A percentile compares a stretch with the other conserved stretches of the same genome.
Evolutionary conservation across 192 early-diverging fungal genomes (phyloP).

Genomic region (Cladochytrium replicatum): DNA sequence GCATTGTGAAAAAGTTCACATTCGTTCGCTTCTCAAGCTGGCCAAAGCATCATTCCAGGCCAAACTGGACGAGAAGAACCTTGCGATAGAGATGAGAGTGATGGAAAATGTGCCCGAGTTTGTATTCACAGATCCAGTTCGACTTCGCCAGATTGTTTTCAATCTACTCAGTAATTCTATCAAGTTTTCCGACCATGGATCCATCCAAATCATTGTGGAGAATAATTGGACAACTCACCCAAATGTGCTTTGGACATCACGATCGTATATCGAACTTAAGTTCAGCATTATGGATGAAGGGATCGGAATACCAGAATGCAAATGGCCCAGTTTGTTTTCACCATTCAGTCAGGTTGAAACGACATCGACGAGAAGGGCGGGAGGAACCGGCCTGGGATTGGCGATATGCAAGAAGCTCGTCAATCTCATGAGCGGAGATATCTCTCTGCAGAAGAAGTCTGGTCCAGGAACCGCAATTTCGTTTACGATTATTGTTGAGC

Average conservation of each 20-base stretch:
- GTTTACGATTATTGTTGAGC: slow-evolving; percentile 17
- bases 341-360: slow-evolving; percentile 19
- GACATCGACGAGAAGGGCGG: slow-evolving; percentile 9
- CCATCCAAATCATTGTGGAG: slow-evolving; percentile 16
- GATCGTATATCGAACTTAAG: too few species aligned
- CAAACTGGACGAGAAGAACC: slow-evolving; percentile 38
- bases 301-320: slow-evolving; percentile 40
- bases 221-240: slow-evolving; percentile 23
- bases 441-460: slow-evolving; percentile 23
- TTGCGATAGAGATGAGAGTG: slow-evolving; percentile 42
- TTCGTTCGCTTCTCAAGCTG: slow-evolving; percentile 47
- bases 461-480: slow-evolving; percentile 15
- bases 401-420: slow-evolving; percentile 34
- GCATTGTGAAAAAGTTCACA: slow-evolving; percentile 37
- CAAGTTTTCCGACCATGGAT: slow-evolving; percentile 41
- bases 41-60: slow-evolving; percentile 46
- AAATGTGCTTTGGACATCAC: slow-evolving; percentile 31
- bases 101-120: slow-evolving; percentile 41
- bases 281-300: slow-evolving; percentile 29
- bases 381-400: slow-evolving; percentile 37
- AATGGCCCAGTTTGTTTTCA: slow-evolving; percentile 23
- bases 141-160: slow-evolving; percentile 48
- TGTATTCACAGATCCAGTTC: slow-evolving; percentile 41
- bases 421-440: slow-evolving; percentile 31
- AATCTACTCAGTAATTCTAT: slow-evolving; percentile 57